Conservation (phyloP, 306 rosid genomes). For the Prunus mume region DNA sequence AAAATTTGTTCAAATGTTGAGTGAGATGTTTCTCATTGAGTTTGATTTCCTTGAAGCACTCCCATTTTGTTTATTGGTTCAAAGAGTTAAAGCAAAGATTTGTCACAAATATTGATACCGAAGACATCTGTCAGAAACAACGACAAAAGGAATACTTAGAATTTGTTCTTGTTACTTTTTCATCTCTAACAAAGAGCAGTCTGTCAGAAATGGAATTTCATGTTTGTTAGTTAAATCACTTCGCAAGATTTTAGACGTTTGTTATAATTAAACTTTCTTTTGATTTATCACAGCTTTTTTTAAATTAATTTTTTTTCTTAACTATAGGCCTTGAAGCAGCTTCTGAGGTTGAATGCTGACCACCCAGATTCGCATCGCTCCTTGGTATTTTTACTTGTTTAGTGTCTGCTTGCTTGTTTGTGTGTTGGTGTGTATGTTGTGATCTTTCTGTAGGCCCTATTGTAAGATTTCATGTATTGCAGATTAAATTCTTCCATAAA, state of each 20-base stretch:
- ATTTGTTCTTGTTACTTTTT: not conserved
- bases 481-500: constrained; percentile 88
- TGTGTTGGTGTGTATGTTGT: not conserved
- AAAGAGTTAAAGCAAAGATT: not conserved
- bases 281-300: not conserved
- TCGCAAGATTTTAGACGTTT: not conserved
- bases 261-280: not conserved
- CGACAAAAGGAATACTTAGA: not conserved
- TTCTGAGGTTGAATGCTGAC: constrained; percentile 79
- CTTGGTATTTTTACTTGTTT: constrained; percentile 49
- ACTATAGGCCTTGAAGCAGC: constrained; percentile 84
- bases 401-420: not conserved
- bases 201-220: not conserved
- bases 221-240: not conserved
- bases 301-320: constrained; percentile 9
- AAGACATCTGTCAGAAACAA: not conserved
- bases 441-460: constrained; percentile 19
- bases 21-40: not conserved
- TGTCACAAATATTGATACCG: not conserved
- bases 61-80: constrained; percentile 7
- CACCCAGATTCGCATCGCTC: constrained; percentile 95
- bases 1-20: constrained; percentile 11
- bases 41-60: not conserved
- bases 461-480: constrained; percentile 24
- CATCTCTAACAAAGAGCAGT: not conserved